Base-by-base conservation (phyloP, 2,329 filamentous ascomycete genomes). In the Drechmeria coniospora region DNA sequence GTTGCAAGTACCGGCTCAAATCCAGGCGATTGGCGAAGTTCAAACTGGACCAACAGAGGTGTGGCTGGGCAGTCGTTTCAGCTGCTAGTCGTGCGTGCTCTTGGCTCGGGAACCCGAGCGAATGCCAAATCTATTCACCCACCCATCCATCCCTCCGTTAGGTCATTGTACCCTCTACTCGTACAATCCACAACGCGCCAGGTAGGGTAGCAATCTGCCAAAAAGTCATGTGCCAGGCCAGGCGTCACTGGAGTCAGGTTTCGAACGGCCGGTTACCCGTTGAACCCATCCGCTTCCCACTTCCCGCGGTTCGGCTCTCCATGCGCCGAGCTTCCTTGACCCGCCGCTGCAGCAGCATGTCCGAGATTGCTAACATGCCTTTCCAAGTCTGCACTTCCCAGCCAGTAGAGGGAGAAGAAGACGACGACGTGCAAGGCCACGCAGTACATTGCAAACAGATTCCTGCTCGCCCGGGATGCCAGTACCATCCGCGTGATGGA, bases 361-460 rank as follows among this genome's bases (percentile, higher is more conserved):
- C 68, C 64, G 28, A 76, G 53, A 36, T 64, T 59, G 39, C 61
- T 66, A 25, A 65, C 64, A 44, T 77, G 69, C 40, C 64, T 49
- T 46, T 75, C 74, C 19, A 73, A 65, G 42, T 82, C 72, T 17
- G 63, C 59, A 4, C 71, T 69, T 33, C 81, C 81, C 46, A 84
- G 73, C 70, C 76, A 86, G 54, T 87, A 95, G 35, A 95, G 59
- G 52, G 83, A 79, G 40, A 78, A 63, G 46, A 98, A 90, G 3
- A 95, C 76, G 26, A 98, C 57, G 24, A 94, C 46, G 57, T 98
- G 90, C 39, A 98, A 63, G 19, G 75, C 82, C 20, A 94, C 60
- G 51, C 87, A 92, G 53, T 98, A 98, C 8, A 71, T 74, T 1
- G 86, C 90, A 54, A 98, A 98, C 33, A 98, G 51, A 50, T 95